Percentiles rank a stretch among this genome's conserved stretches.
Conservation (phyloP, 108 stramenopile species). For the Pseudonitzschia multiseries region DNA sequence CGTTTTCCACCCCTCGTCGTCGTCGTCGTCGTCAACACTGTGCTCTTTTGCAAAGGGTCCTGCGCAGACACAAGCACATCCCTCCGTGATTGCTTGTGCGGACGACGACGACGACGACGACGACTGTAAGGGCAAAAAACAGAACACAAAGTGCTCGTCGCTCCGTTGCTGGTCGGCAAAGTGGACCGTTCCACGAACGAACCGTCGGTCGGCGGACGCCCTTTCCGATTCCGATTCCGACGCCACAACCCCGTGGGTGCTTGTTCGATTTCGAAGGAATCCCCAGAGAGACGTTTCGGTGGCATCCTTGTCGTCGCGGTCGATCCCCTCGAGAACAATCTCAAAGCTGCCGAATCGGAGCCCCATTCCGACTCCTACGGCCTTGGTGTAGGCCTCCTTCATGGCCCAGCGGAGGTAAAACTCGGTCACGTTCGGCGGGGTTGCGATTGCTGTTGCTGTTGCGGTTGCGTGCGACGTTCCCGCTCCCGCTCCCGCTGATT, state of each 20-base stretch:
- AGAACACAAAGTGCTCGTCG: conserved; percentile 15
- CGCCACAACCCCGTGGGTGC: background rate
- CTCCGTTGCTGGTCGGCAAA: background rate
- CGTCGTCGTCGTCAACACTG: too few relatives aligned
- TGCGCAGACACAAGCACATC: conserved; percentile 29
- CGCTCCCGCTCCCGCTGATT: background rate
- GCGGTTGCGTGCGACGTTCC: conserved; percentile 31
- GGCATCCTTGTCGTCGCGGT: background rate
- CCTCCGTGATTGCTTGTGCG: background rate
- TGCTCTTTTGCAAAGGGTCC: background rate
- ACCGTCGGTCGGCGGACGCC: too few relatives aligned
- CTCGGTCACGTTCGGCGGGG: conserved; percentile 38
- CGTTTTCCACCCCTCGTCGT: background rate
- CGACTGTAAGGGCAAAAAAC: conserved; percentile 21
- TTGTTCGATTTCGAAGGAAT: background rate
- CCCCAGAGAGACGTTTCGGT: conserved; percentile 1
- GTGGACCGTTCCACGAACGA: background rate
- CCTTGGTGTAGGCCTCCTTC: conserved; percentile 87
- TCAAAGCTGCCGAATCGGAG: conserved; percentile 62
- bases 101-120: background rate
- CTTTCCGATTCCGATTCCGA: background rate
- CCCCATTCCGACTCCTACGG: conserved; percentile 73
- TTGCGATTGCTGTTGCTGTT: background rate
- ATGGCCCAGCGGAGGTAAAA: conserved; percentile 81
- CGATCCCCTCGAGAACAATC: conserved; percentile 20